Evolutionary conservation across 805 yeast species (phyloP).

Genomic region (Suhomyces faveliae): DNA sequence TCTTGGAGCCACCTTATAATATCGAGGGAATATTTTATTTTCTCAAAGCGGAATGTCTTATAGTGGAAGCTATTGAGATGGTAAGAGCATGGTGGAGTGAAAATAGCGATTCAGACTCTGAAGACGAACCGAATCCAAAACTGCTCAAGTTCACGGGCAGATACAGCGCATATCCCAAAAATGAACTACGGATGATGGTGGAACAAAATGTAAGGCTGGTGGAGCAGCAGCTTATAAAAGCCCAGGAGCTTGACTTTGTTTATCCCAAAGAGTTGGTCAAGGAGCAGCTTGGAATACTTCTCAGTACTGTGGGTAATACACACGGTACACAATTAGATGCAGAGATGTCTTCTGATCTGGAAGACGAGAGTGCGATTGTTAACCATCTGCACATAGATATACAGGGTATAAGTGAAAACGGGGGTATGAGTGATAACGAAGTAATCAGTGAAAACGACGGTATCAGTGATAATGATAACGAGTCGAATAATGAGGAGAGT

Average conservation of each 20-base stretch:
- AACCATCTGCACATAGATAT: not conserved
- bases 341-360: not conserved
- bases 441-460: too few relatives aligned
- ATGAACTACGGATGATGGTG: not conserved
- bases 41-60: constrained; percentile 29
- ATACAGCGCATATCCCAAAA: not conserved
- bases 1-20: constrained; percentile 43
- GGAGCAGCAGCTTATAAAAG: constrained; percentile 11
- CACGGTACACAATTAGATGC: not conserved
- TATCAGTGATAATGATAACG: not conserved
- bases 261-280: constrained; percentile 23
- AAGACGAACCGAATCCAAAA: not conserved
- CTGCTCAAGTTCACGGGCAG: not conserved
- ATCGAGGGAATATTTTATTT: constrained; percentile 42
- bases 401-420: not conserved
- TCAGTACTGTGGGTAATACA: not conserved
- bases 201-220: not conserved
- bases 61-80: constrained; percentile 24
- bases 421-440: constrained; percentile 1
- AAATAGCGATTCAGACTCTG: not conserved
- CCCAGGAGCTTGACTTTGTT: constrained; percentile 24
- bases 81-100: constrained; percentile 7
- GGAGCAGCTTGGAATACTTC: constrained; percentile 1
- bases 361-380: not conserved
- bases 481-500: not conserved